Conservation (phyloP, 306 rosid species). For the Begonia masoniana region DNA sequence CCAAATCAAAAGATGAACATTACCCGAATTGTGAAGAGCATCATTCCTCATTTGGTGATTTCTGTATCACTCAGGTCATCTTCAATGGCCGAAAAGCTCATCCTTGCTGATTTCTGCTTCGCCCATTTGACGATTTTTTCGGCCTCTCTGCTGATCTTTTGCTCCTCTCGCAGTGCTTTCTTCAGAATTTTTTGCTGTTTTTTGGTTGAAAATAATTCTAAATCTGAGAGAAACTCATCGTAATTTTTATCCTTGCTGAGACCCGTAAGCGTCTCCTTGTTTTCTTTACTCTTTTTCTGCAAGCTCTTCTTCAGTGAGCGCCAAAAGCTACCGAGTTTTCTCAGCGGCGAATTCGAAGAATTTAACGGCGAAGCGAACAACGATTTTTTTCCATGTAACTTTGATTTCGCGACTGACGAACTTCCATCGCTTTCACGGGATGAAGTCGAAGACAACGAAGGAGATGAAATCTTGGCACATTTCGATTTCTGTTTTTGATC, state of each 20-base stretch:
- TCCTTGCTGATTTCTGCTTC: conserved; percentile 48
- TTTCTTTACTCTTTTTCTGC: conserved; percentile 32
- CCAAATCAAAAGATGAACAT: too few species aligned
- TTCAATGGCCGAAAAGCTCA: conserved; percentile 33
- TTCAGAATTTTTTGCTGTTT: conserved; percentile 47
- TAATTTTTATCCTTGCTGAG: conserved; percentile 23
- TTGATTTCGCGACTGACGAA: conserved; percentile 19
- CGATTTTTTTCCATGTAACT: background rate
- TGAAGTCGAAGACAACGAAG: conserved; percentile 13
- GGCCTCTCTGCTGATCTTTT: conserved; percentile 67
- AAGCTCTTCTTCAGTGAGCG: conserved; percentile 52
- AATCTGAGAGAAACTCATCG: conserved; percentile 36
- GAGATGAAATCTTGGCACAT: conserved; percentile 22
- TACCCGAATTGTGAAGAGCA: background rate
- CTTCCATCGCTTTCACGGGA: conserved; percentile 21
- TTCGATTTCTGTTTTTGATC: conserved; percentile 10
- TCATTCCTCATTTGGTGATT: background rate
- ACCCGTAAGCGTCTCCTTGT: conserved; percentile 4
- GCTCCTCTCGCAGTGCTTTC: conserved; percentile 64
- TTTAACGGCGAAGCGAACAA: conserved; percentile 17
- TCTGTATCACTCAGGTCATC: conserved; percentile 27
- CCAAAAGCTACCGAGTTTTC: conserved; percentile 55
- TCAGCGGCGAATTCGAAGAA: conserved; percentile 45
- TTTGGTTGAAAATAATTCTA: conserved; percentile 43
- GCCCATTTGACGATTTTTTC: conserved; percentile 68